A percentile compares a stretch with the other conserved stretches of the same genome.
These are phyloP conservation scores for Naumovozyma castellii DNA, from an alignment of 805 yeast species.

Conservation along the genomic window DNA sequence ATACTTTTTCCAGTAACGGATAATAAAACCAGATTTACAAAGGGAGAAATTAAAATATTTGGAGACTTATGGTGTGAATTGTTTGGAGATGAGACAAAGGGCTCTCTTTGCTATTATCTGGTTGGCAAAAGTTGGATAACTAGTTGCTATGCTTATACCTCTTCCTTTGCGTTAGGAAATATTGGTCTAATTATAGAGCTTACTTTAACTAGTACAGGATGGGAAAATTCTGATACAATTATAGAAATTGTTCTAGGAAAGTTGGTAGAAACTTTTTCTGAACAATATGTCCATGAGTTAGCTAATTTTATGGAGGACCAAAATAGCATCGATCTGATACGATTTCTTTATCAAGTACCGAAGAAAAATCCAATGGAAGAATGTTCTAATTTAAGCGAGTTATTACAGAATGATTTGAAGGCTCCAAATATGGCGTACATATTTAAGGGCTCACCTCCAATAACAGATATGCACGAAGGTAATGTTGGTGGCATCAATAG, in stretches of 20 bases:
- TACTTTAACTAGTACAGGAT: conserved; percentile 39
- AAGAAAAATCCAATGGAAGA: conserved; percentile 39
- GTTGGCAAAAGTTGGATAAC: conserved; percentile 30
- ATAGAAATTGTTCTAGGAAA: conserved; percentile 28
- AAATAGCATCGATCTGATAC: conserved; percentile 38
- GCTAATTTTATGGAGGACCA: conserved; percentile 39
- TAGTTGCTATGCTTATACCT: conserved; percentile 35
- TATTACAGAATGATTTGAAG: conserved; percentile 32
- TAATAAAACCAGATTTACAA: conserved; percentile 6
- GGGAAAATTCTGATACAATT: conserved; percentile 29
- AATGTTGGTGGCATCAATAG: conserved; percentile 20
- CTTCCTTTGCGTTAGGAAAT: conserved; percentile 31
- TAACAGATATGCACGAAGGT: conserved; percentile 13
- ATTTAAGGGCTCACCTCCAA: conserved; percentile 33
- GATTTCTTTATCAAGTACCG: conserved; percentile 36
- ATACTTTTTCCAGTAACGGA: conserved; percentile 36
- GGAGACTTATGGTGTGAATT: conserved; percentile 44
- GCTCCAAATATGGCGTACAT: conserved; percentile 32
- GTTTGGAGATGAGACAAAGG: conserved; percentile 52
- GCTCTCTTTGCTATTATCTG: conserved; percentile 39
- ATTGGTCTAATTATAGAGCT: conserved; percentile 42
- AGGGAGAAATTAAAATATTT: conserved; percentile 24
- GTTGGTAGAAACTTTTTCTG: conserved; percentile 11
- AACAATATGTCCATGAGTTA: conserved; percentile 19
- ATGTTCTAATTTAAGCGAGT: conserved; percentile 33